phyloP scores from a whole-genome alignment of 177 flowering plant species.

The Vitis hybrid region DNA sequence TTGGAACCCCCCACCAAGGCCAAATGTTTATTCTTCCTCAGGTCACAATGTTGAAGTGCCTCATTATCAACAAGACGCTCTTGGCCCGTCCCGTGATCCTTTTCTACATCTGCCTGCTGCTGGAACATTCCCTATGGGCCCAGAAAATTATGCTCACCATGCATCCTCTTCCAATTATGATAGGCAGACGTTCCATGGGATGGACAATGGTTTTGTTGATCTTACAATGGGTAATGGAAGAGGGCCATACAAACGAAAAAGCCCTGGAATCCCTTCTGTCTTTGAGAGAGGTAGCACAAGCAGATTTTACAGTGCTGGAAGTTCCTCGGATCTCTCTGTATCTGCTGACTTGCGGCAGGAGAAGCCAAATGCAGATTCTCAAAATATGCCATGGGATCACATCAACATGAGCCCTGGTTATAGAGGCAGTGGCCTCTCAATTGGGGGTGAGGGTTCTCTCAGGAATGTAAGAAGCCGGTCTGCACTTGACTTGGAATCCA shows the following conservation, averaged over 20 bases:
- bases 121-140: conserved; percentile 27
- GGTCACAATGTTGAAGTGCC: conserved; percentile 36
- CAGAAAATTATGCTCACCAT: conserved; percentile 35
- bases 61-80: conserved; percentile 34
- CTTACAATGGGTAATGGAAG: conserved; percentile 41
- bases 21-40: conserved; percentile 36
- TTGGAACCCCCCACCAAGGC: conserved; percentile 42
- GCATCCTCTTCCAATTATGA: conserved; percentile 51
- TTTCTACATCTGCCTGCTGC: conserved; percentile 35
- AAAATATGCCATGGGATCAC: conserved; percentile 42
- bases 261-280: conserved; percentile 47
- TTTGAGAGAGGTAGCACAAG: conserved; percentile 51
- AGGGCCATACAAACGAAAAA: conserved; percentile 62
- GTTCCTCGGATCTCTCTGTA: conserved; percentile 45
- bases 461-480: conserved; percentile 74
- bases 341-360: conserved; percentile 39
- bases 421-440: conserved; percentile 35
- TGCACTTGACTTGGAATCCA: conserved; percentile 45
- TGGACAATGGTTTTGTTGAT: conserved; percentile 40
- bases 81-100: conserved; percentile 47
- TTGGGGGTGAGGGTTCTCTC: conserved; percentile 45
- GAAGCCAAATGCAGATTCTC: conserved; percentile 41
- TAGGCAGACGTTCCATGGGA: conserved; percentile 34
- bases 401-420: conserved; percentile 23
- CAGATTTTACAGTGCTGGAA: conserved; percentile 44